Percentiles rank a stretch among this genome's conserved stretches.
These are phyloP conservation scores for Monascus ruber DNA, from an alignment of 2,329 filamentous ascomycete species.

Conservation along the genomic window DNA sequence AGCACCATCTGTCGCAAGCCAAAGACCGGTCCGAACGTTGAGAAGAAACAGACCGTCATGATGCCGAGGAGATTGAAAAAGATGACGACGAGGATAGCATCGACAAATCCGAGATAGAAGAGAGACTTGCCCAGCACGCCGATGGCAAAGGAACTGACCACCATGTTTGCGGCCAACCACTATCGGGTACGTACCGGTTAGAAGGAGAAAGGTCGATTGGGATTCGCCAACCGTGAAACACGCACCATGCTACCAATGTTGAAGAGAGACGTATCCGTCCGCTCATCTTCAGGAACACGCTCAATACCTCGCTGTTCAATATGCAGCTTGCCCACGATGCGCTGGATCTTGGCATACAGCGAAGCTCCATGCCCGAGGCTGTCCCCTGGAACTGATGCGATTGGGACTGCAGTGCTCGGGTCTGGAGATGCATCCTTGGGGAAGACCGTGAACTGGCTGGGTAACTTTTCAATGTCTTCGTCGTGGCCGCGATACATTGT, in stretches of 20 bases:
- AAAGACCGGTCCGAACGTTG: conserved; percentile 62
- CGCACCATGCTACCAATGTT: conserved; percentile 65
- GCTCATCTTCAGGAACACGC: conserved; percentile 58
- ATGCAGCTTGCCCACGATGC: conserved; percentile 52
- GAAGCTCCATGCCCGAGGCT: conserved; percentile 47
- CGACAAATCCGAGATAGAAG: conserved; percentile 60
- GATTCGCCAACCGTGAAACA: conserved; percentile 15
- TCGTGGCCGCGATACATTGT: conserved; percentile 11
- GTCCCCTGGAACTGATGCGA: conserved; percentile 45
- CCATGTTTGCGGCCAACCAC: conserved; percentile 72
- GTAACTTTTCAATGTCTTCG: conserved; percentile 22
- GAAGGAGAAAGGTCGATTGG: conserved; percentile 7
- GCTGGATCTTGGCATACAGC: conserved; percentile 48
- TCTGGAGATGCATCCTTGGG: conserved; percentile 15
- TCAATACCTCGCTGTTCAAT: conserved; percentile 68
- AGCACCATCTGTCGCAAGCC: conserved; percentile 71
- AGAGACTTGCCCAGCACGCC: conserved; percentile 58
- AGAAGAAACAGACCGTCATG: conserved; percentile 63
- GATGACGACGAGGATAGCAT: conserved; percentile 59
- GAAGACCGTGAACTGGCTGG: not conserved
- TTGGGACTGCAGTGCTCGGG: conserved; percentile 24
- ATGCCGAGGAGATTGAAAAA: conserved; percentile 69
- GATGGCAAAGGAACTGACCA: conserved; percentile 64
- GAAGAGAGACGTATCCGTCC: conserved; percentile 52
- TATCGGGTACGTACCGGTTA: conserved; percentile 22